Evolutionary conservation across 225 moss, liverwort and hornwort genomes (phyloP), one percentile per base, ranked within the genome.

Genomic region (Straminergon stramineum): DNA sequence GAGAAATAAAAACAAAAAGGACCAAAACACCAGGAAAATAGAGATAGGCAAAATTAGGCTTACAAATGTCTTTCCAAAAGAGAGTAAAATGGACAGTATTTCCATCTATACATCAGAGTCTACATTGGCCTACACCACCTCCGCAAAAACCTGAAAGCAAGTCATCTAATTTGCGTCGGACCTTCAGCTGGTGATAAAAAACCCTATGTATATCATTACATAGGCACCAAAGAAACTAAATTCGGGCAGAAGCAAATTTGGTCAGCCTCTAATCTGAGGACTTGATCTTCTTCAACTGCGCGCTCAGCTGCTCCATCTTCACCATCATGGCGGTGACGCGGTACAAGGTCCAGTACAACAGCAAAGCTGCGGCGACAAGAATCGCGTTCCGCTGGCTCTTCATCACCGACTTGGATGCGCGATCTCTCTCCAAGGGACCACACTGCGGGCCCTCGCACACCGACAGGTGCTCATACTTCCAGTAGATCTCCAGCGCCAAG

Each of bases 311-410:
- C 85, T 95, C 95, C 92, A 94, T 92, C 85, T 92, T 92, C n/a
- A 95, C 95, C 91, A 95, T 89, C 95, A 95, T 91, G 24, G 94
- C 94, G 65, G 94, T 93, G 22, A 92, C 89, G 31, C 95, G 90
- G 88, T 94, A 95, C 89, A 95, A 79, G 64, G 93, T 88, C 95
- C 95, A 95, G 88, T 95, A 95, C 85, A 95, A 84, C 78, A 95
- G 77, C 90, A 95, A 81, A 43, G 95, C 90, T 26, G 91, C 92
- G 39, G 70, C 91, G 18, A 95, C 95, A 30, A 95, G 93, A 51
- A 94, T 90, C 34, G 94, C 92, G 91, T 95, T 95, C 57, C 95
- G 94, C 92, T 95, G 95, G 85, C 94, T 95, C 90, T 95, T 95
- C 75, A 94, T 93, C 89, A 95, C 57, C 39, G 95, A 94, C 87